Conservation (phyloP, 495 filamentous ascomycete species). For the Recurvomyces mirabilis region DNA sequence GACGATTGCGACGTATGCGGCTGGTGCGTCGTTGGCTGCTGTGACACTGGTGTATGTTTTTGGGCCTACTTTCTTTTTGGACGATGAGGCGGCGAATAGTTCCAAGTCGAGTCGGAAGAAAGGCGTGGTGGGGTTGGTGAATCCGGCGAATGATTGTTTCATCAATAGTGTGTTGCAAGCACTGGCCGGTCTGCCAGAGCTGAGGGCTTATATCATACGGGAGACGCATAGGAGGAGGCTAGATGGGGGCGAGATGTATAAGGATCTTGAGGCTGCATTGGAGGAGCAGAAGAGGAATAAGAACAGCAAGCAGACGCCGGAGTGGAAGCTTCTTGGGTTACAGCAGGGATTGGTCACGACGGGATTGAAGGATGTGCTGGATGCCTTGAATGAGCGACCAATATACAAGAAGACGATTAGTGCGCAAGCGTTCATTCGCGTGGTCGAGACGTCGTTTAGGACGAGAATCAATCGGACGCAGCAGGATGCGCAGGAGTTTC, state of each 20-base stretch:
- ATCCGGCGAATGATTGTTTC: slow-evolving; percentile 97
- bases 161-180: slow-evolving; percentile 96
- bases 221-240: slow-evolving; percentile 72
- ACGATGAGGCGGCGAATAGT: slow-evolving; percentile 53
- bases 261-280: slow-evolving; percentile 27
- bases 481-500: slow-evolving; percentile 97
- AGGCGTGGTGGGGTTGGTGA: slow-evolving; percentile 77
- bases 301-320: slow-evolving; percentile 18
- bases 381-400: slow-evolving; percentile 86
- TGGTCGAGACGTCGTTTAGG: slow-evolving; percentile 73
- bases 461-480: slow-evolving; percentile 86
- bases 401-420: slow-evolving; percentile 92
- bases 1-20: slow-evolving; percentile 84
- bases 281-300: slow-evolving; percentile 39
- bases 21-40: slow-evolving; percentile 90
- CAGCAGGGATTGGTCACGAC: slow-evolving; percentile 73
- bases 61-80: slow-evolving; percentile 86
- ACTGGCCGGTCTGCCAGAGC: slow-evolving; percentile 83
- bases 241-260: slow-evolving; percentile 63
- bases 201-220: slow-evolving; percentile 80
- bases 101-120: slow-evolving; percentile 61
- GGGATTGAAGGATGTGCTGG: slow-evolving; percentile 83
- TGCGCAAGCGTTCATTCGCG: slow-evolving; percentile 62
- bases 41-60: slow-evolving; percentile 95
- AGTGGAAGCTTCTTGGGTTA: slow-evolving; percentile 58